Evolutionary conservation across 2,329 filamentous ascomycete genomes (phyloP).

Genomic region (Parastagonospora avenae): DNA sequence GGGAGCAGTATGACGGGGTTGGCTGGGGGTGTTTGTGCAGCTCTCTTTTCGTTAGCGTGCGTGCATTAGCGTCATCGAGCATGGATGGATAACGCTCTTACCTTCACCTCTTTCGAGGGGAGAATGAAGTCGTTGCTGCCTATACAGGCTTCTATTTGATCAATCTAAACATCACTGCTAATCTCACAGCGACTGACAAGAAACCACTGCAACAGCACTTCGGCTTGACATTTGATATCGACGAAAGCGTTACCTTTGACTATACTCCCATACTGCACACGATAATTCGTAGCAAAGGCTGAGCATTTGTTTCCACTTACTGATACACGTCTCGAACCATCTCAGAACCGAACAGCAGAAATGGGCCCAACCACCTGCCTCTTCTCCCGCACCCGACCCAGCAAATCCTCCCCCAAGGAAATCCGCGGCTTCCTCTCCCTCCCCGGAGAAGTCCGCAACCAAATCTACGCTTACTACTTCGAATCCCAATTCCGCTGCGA

Average conservation of each 20-base stretch:
- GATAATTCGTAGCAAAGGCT: neutral
- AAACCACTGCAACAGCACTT: neutral
- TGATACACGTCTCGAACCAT: neutral
- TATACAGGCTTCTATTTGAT: no score
- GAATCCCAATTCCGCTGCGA: constrained; percentile 31
- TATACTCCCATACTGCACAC: neutral
- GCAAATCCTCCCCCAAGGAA: constrained; percentile 12
- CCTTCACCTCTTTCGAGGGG: neutral
- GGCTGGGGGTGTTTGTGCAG: constrained; percentile 26
- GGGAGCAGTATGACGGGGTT: constrained; percentile 32
- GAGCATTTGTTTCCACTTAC: neutral
- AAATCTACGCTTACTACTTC: constrained; percentile 53
- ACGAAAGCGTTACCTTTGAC: neutral
- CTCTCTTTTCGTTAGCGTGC: constrained; percentile 26
- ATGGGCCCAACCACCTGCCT: constrained; percentile 18
- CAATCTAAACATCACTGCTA: constrained; percentile 3
- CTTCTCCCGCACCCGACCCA: constrained; percentile 16
- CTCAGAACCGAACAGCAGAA: neutral
- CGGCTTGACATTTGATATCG: no score
- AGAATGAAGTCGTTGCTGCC: neutral
- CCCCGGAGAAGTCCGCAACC: constrained; percentile 57
- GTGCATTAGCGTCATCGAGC: constrained; percentile 12
- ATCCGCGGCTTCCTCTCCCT: constrained; percentile 43
- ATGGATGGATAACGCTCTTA: neutral
- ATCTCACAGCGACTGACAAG: constrained; percentile 1